Conservation (phyloP, 2,329 filamentous ascomycete genomes). For the Laburnicola sp. region DNA sequence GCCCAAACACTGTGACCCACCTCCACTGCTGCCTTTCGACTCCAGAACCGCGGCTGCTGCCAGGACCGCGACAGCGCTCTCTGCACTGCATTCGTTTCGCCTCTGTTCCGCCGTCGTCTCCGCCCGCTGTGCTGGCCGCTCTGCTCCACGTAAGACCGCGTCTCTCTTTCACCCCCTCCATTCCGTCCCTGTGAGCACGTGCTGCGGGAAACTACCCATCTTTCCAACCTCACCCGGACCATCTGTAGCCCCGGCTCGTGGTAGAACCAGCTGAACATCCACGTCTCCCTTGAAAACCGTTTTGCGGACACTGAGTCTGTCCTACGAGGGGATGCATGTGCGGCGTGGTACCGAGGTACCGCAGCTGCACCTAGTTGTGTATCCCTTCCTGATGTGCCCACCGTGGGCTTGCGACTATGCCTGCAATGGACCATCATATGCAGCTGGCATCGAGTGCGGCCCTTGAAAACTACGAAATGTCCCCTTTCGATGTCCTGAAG, state of each 20-base stretch:
- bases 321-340: slow-evolving; percentile 25
- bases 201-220: slow-evolving; percentile 2
- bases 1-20: slow-evolving; percentile 17
- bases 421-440: slow-evolving; percentile 34
- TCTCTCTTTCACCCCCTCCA: slow-evolving; percentile 17
- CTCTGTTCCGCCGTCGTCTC: slow-evolving; percentile 25
- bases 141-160: slow-evolving; percentile 33
- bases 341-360: slow-evolving; percentile 37
- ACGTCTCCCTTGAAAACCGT: slow-evolving; percentile 7
- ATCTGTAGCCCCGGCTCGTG: slow-evolving; percentile 1
- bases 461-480: slow-evolving; percentile 39
- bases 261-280: neutral
- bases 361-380: slow-evolving; percentile 25
- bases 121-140: slow-evolving; percentile 30
- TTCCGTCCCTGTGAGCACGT: slow-evolving; percentile 7
- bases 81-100: slow-evolving; percentile 31
- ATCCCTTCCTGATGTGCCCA: slow-evolving; percentile 34
- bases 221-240: neutral
- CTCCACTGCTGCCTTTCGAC: slow-evolving; percentile 30
- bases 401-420: slow-evolving; percentile 36
- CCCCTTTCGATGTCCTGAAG: slow-evolving; percentile 29
- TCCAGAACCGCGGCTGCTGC: slow-evolving; percentile 24
- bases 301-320: slow-evolving; percentile 23
- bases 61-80: slow-evolving; percentile 27
- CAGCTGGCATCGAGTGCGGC: slow-evolving; percentile 31